These are phyloP conservation scores for Candida golubevii DNA, from an alignment of 805 yeast species.

Conservation along the genomic window DNA sequence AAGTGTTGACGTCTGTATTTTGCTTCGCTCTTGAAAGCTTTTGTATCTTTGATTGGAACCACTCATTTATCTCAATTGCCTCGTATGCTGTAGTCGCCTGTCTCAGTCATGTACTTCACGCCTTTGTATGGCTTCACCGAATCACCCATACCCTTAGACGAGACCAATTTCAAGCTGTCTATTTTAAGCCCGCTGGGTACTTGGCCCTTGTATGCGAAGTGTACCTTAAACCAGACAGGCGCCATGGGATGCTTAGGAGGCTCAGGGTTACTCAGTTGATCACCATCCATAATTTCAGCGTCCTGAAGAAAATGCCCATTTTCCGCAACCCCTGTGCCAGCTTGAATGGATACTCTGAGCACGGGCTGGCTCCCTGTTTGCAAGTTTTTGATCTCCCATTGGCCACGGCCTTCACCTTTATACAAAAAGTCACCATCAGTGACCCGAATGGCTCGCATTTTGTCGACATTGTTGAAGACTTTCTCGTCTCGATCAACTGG, in stretches of 20 bases:
- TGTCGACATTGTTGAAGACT: conserved; percentile 17
- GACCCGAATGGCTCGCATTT: conserved; percentile 54
- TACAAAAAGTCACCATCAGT: conserved; percentile 75
- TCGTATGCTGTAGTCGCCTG: conserved; percentile 55
- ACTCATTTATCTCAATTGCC: not conserved
- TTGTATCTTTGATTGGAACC: not conserved
- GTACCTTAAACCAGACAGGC: conserved; percentile 42
- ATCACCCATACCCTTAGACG: conserved; percentile 55
- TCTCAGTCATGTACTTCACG: conserved; percentile 70
- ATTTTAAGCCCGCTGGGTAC: conserved; percentile 75
- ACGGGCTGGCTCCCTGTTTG: conserved; percentile 65
- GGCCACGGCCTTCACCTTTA: conserved; percentile 48
- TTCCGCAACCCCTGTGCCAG: not conserved
- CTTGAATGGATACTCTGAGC: conserved; percentile 52
- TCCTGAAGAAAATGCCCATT: not conserved
- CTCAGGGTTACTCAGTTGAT: not conserved
- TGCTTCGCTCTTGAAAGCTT: not conserved
- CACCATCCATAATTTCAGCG: not conserved
- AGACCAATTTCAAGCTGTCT: conserved; percentile 53
- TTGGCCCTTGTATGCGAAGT: conserved; percentile 60
- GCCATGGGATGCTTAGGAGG: conserved; percentile 5
- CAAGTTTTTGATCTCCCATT: conserved; percentile 60
- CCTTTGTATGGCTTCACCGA: conserved; percentile 83
- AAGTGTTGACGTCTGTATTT: too few relatives aligned
- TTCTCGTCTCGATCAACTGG: not conserved